Base-by-base conservation (phyloP, 306 rosid genomes). In the Fragaria vesca region DNA sequence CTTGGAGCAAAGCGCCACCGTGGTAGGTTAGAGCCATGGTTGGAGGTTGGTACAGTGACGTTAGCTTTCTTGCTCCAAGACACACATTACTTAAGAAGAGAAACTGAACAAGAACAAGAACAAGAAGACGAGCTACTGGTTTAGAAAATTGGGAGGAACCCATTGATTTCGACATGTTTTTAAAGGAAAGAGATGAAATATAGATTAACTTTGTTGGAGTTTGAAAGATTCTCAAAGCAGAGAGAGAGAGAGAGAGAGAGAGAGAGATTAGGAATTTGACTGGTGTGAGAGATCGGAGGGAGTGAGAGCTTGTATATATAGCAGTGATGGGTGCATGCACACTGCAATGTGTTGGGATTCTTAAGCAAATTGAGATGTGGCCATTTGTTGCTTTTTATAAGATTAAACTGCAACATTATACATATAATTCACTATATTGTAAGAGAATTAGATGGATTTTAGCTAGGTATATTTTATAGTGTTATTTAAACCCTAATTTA, bases 1-100 rank as follows among this genome's bases (percentile, higher is more conserved):
- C 83, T n/a, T 77, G 60, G 32, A 83, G 86, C 38, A 83, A 54
- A 71, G 54, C 70, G 6, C 83, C 87, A 28, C 83, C 74, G 13
- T 81, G 85, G 72, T 81, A 78, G 17, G 43, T 52, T 0, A 81
- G 58, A 6, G 57, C 42, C 81, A 80, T 2, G 5, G 84, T 48
- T 12, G 75, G 83, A 40, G 83, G 52, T 47, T 84, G 76, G 71
- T 79, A 81, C 5, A 86, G 66, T 3, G 83, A 81, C 11, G 72
- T 30, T 10, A 78, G 72, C 81, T 71, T 87, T 72, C 83, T 84
- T 0, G 80, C 36, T 3, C 84, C 83, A 5, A 81, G 45, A 24
- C 84, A 78, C 10, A 32, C 12, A 43, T 42, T 6, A 16, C 75
- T n/a, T 30, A 71, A 9, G 20, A 83, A 46, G 26, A 60, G 79